Conservation (phyloP, 768 basidiomycete genomes). For the Tricholoma saponaceum region DNA sequence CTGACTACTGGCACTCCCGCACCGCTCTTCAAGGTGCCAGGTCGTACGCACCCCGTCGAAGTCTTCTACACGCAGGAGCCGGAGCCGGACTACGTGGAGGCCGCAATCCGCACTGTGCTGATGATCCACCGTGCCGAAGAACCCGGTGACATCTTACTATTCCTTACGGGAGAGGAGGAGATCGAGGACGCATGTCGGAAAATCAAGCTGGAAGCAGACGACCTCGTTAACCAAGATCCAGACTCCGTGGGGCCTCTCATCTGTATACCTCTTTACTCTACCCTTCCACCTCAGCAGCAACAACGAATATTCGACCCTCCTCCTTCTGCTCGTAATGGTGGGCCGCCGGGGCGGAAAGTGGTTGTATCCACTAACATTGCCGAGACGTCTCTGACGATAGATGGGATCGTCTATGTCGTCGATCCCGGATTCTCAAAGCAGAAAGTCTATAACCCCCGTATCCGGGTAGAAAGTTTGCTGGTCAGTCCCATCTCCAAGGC, state of each 20-base stretch:
- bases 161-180: conserved; percentile 98
- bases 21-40: conserved; percentile 87
- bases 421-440: conserved; percentile 98
- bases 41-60: conserved; percentile 93
- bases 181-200: conserved; percentile 96
- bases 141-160: conserved; percentile 87
- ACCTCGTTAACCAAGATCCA: conserved; percentile 66
- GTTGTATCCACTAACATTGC: conserved; percentile 97
- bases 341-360: conserved; percentile 88
- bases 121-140: conserved; percentile 98
- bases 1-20: conserved; percentile 44
- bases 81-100: conserved; percentile 94
- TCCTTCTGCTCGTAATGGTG: conserved; percentile 57
- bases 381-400: conserved; percentile 95
- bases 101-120: conserved; percentile 91
- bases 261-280: conserved; percentile 94
- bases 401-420: conserved; percentile 99
- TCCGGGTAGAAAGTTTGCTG: conserved; percentile 89
- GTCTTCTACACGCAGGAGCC: conserved; percentile 92
- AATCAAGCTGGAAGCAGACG: conserved; percentile 88
- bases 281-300: conserved; percentile 90
- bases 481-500: conserved; percentile 97
- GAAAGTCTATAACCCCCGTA: conserved; percentile 97
- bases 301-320: conserved; percentile 95
- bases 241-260: conserved; percentile 79